Evolutionary conservation across 441 rosid genomes (phyloP).

Genomic region (Adansonia madagascariensis): DNA sequence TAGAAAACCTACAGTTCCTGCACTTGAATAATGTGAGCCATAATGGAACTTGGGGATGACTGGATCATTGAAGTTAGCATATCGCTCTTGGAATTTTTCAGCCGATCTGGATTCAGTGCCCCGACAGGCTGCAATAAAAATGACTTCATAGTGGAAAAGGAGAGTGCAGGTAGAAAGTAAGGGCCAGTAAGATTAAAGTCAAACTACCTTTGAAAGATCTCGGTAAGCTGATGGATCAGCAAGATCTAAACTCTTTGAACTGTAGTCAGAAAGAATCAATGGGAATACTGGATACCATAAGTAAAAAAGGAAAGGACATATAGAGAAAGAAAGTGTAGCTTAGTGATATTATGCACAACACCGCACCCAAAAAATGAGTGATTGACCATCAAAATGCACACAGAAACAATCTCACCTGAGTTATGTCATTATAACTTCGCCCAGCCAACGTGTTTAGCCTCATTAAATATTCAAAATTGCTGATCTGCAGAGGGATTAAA

Average conservation of each 20-base stretch:
- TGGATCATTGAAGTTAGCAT: slow-evolving; percentile 97
- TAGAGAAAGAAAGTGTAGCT: background rate
- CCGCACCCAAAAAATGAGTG: background rate
- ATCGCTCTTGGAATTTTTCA: slow-evolving; percentile 94
- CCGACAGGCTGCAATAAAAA: slow-evolving; percentile 90
- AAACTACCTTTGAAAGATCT: slow-evolving; percentile 93
- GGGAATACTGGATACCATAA: slow-evolving; percentile 99
- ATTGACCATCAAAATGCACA: slow-evolving; percentile 2
- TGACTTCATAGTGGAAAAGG: slow-evolving; percentile 32
- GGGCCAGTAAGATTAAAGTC: slow-evolving; percentile 39
- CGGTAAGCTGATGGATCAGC: slow-evolving; percentile 82
- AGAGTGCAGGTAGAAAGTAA: slow-evolving; percentile 14
- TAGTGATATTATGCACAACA: slow-evolving; percentile 18
- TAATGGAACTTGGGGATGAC: slow-evolving; percentile 98
- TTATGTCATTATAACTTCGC: slow-evolving; percentile 97
- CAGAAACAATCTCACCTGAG: slow-evolving; percentile 67
- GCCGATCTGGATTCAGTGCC: slow-evolving; percentile 82
- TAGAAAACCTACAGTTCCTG: slow-evolving; percentile 77
- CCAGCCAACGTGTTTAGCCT: slow-evolving; percentile 98
- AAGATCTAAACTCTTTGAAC: slow-evolving; percentile 79
- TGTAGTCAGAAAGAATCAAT: slow-evolving; percentile 93
- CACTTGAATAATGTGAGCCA: slow-evolving; percentile 98
- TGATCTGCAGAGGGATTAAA: slow-evolving; percentile 71
- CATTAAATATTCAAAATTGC: slow-evolving; percentile 99
- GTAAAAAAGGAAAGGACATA: slow-evolving; percentile 23